Evolutionary conservation across 2,329 filamentous ascomycete genomes (phyloP).

Genomic region (Ophiostoma triangulosporum): DNA sequence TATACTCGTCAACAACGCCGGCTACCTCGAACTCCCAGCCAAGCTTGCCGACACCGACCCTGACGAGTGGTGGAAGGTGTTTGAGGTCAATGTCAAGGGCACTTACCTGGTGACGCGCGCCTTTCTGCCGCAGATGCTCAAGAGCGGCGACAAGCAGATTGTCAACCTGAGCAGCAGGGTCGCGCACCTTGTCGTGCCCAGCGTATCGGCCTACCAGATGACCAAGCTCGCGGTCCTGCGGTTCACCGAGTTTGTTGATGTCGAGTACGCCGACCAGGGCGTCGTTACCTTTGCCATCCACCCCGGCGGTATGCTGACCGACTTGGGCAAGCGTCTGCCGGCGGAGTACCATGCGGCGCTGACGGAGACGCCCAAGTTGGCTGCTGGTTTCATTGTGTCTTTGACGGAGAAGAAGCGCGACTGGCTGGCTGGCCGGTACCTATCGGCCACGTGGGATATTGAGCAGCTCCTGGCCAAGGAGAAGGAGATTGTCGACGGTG

Average conservation of each 20-base stretch:
- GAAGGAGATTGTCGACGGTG: slow-evolving; percentile 13
- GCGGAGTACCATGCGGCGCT: slow-evolving; percentile 11
- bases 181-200: slow-evolving; percentile 20
- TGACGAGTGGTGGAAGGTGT: slow-evolving; percentile 32
- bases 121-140: slow-evolving; percentile 33
- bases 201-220: slow-evolving; percentile 31
- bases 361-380: slow-evolving; percentile 14
- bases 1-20: slow-evolving; percentile 28
- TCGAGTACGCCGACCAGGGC: slow-evolving; percentile 29
- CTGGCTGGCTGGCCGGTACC: slow-evolving; percentile 15
- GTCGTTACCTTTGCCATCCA: slow-evolving; percentile 29
- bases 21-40: slow-evolving; percentile 24
- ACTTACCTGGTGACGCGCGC: slow-evolving; percentile 29
- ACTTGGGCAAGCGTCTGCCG: slow-evolving; percentile 25
- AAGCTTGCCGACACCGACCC: slow-evolving; percentile 25
- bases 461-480: slow-evolving; percentile 15
- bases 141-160: slow-evolving; percentile 23
- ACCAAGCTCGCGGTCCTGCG: slow-evolving; percentile 31
- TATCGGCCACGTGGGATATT: slow-evolving; percentile 16
- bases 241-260: slow-evolving; percentile 29
- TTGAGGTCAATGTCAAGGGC: slow-evolving; percentile 38
- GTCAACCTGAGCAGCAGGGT: slow-evolving; percentile 28
- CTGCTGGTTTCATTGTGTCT: slow-evolving; percentile 16
- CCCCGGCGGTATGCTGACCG: slow-evolving; percentile 32
- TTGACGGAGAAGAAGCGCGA: slow-evolving; percentile 13